Percentiles rank a stretch among this genome's conserved stretches.
Conservation (phyloP, 2,329 filamentous ascomycete genomes). For the Pseudogymnoascus sp. region DNA sequence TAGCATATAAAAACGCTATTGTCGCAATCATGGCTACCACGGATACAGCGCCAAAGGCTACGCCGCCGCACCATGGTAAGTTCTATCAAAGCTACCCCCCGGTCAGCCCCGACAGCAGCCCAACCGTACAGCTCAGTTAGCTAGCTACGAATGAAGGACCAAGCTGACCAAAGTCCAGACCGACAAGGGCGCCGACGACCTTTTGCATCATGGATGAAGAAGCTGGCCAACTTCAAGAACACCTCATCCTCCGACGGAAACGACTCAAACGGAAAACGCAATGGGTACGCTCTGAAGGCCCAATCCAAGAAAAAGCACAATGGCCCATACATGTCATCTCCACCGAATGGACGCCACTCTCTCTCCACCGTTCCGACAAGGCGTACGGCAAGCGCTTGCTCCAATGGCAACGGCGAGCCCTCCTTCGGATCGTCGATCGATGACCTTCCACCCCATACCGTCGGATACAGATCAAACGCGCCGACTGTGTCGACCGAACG, state of each 20-base stretch:
- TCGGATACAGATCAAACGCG: slow-evolving; percentile 52
- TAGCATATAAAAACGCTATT: not conserved
- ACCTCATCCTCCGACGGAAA: slow-evolving; percentile 49
- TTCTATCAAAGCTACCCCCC: not conserved
- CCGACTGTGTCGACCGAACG: slow-evolving; percentile 72
- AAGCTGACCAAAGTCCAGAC: slow-evolving; percentile 38
- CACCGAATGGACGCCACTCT: slow-evolving; percentile 39
- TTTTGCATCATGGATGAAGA: slow-evolving; percentile 91
- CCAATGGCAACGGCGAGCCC: slow-evolving; percentile 47
- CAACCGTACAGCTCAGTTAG: not conserved
- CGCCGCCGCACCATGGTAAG: not conserved
- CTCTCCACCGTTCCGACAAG: slow-evolving; percentile 48
- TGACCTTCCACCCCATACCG: slow-evolving; percentile 48
- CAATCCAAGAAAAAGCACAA: slow-evolving; percentile 58
- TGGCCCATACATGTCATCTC: slow-evolving; percentile 85
- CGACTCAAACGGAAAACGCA: slow-evolving; percentile 34
- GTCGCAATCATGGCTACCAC: not conserved
- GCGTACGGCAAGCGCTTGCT: slow-evolving; percentile 39
- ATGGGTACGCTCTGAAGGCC: slow-evolving; percentile 34
- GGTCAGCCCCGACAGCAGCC: not conserved
- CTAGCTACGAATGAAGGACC: not conserved
- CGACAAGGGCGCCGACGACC: slow-evolving; percentile 64
- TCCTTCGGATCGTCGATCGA: slow-evolving; percentile 56
- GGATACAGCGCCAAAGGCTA: not conserved
- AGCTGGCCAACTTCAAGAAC: slow-evolving; percentile 75